phyloP scores from a whole-genome alignment of 768 basidiomycete species.

The Mycena alexandri region DNA sequence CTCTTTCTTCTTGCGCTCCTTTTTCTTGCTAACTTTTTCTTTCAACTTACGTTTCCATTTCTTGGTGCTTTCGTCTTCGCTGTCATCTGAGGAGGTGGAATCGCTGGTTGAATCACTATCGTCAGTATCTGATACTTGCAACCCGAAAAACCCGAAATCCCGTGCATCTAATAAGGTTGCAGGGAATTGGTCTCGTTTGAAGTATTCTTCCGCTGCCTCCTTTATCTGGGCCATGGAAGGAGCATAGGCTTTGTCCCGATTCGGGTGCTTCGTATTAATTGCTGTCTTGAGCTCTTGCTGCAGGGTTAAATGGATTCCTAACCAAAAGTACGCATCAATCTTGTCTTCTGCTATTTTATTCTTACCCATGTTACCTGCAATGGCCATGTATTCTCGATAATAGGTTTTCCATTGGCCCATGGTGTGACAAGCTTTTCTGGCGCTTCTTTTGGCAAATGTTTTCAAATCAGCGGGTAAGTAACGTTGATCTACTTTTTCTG shows the following conservation, averaged over 20 bases:
- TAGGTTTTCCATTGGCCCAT: slow-evolving; percentile 5
- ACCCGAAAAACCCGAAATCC: not conserved
- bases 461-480: too few relatives aligned
- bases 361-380: slow-evolving; percentile 11
- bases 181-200: slow-evolving; percentile 16
- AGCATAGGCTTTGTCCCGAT: not conserved
- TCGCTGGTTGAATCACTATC: not conserved
- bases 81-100: not conserved
- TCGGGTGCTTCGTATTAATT: not conserved
- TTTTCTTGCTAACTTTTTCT: not conserved
- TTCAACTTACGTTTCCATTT: slow-evolving; percentile 10
- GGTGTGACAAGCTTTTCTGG: not conserved
- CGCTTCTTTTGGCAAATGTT: not conserved
- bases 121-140: not conserved
- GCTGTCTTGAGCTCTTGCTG: not conserved
- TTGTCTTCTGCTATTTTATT: not conserved
- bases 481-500: too few relatives aligned
- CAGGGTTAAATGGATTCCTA: not conserved
- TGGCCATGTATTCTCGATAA: slow-evolving; percentile 5
- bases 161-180: slow-evolving; percentile 6
- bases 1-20: not conserved
- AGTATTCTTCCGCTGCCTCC: slow-evolving; percentile 12
- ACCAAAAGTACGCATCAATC: slow-evolving; percentile 9
- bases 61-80: not conserved
- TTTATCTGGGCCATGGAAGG: not conserved